A percentile compares a stretch with the other conserved stretches of the same genome.
Evolutionary conservation across 495 filamentous ascomycete genomes (phyloP).

Genomic region (Penicillium coprophilum): DNA sequence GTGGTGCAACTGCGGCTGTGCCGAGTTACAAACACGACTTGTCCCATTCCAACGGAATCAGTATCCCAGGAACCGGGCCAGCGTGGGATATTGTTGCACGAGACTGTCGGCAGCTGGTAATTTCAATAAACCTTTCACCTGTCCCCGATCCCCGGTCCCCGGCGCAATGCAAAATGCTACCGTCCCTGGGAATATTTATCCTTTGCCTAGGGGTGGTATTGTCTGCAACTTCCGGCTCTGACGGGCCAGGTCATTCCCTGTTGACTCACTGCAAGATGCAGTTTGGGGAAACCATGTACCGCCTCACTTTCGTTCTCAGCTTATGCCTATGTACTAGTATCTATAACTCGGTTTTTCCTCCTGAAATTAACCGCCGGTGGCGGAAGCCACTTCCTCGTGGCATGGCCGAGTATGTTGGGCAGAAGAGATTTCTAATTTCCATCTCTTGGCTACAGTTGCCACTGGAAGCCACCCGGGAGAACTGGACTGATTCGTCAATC

Average conservation of each 20-base stretch:
- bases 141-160: not conserved
- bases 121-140: not conserved
- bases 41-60: conserved; percentile 2
- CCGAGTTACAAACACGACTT: not conserved
- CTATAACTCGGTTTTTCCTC: not conserved
- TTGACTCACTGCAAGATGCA: not conserved
- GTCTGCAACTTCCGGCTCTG: not conserved
- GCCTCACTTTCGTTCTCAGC: not conserved
- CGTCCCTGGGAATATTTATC: not conserved
- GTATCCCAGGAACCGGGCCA: conserved; percentile 8
- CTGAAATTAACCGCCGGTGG: conserved; percentile 11
- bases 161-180: conserved; percentile 1
- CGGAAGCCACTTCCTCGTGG: conserved; percentile 21
- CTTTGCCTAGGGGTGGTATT: not conserved
- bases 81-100: not conserved
- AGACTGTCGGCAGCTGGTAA: conserved; percentile 4
- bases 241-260: not conserved
- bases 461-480: not conserved
- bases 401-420: conserved; percentile 6
- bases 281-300: not conserved
- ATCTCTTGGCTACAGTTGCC: conserved; percentile 2
- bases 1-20: conserved; percentile 6
- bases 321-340: not conserved
- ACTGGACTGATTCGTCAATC: not conserved
- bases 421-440: conserved; percentile 4